Conservation (phyloP, 192 early-diverging fungal species). For the Umbelopsis vinacea region DNA sequence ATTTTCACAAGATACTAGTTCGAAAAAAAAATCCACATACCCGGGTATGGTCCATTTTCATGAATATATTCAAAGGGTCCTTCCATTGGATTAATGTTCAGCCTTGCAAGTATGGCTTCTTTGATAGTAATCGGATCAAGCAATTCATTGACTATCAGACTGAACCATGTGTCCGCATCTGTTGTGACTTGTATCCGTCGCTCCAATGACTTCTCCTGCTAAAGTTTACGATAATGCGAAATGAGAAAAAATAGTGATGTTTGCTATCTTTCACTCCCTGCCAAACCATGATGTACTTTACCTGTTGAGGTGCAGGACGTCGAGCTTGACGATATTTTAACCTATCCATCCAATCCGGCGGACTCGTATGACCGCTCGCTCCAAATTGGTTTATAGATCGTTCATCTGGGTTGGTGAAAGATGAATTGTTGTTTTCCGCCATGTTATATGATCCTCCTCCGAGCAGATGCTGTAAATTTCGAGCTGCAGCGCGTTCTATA, state of each 20-base stretch:
- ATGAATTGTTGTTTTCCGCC: not conserved
- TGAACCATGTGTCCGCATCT: constrained; percentile 15
- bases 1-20: not conserved
- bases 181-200: constrained; percentile 1
- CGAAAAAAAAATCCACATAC: not conserved
- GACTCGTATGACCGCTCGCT: not conserved
- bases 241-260: not conserved
- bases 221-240: not conserved
- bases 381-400: not conserved
- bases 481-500: constrained; percentile 12
- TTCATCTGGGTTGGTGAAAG: not conserved
- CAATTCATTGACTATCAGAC: not conserved
- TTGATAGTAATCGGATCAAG: constrained; percentile 9
- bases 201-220: not conserved
- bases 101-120: not conserved
- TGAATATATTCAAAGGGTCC: constrained; percentile 17
- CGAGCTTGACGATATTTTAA: not conserved
- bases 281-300: not conserved
- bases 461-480: constrained; percentile 9
- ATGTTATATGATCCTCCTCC: not conserved
- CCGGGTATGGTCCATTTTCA: constrained; percentile 13
- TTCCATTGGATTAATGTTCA: not conserved
- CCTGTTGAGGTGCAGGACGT: not conserved
- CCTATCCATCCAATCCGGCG: not conserved
- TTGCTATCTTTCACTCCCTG: too few species aligned